Base-by-base conservation (phyloP, 148 eudicot genomes). In the Polygonum aviculare region DNA sequence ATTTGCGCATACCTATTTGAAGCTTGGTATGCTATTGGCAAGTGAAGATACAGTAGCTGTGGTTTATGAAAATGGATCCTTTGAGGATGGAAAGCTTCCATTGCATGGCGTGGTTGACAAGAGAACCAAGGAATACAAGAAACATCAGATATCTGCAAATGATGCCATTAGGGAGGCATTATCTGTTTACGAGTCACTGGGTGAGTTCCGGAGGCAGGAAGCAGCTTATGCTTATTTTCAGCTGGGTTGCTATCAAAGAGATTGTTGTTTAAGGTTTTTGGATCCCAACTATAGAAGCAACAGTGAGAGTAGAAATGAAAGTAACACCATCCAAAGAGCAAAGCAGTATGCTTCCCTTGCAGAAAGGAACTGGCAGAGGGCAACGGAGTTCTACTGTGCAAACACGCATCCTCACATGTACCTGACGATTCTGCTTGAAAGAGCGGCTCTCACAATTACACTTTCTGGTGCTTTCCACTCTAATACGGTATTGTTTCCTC, bases 171-270 rank as follows among this genome's bases (percentile, higher is more conserved):
- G 89, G 60, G 97, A 90, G 84, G 99, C 99, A 67, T 69, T 95
- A 77, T 85, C 86, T 71, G 36, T 91, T 1, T 95, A 95, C 76
- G 98, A 95, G 76, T 90, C 93, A 19, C 81, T 95, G 72, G 97
- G 98, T 81, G 98, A 90, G 48, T 62, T 89, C 76, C 84, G 98
- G 35, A 89, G 81, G 77, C 98, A 95, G 82, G 98, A 95, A 85
- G 93, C 94, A 63, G 94, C 98, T n/a, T 95, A 85, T 86, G 96
- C 97, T 63, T 85, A 92, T 81, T 90, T 85, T 81, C 98, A 92
- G 78, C 90, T 95, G 35, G 98, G 94, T 81, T 88, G 92, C 73
- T 88, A 87, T 81, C 98, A 92, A 75, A 85, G 92, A 73, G 90
- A 89, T 83, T 84, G 94, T 75, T 89, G 94, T 81, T 82, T 92